phyloP scores from a whole-genome alignment of 495 filamentous ascomycete genomes.

The Penicillium mononematosum region DNA sequence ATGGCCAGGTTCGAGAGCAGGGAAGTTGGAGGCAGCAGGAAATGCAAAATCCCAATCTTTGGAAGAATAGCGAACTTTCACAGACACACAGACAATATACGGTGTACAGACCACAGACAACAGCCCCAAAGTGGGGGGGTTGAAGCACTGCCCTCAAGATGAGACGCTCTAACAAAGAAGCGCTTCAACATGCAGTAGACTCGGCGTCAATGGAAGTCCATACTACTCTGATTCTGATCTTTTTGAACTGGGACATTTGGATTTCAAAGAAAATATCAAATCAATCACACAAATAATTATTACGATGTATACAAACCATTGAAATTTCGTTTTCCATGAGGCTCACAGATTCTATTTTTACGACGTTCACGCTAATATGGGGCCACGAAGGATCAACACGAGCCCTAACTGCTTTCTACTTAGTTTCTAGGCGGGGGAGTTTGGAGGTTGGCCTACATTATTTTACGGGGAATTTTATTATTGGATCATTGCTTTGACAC shows the following conservation, averaged over 20 bases:
- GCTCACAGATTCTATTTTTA: conserved; percentile 9
- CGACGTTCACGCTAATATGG: conserved; percentile 6
- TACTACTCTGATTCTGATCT: not conserved
- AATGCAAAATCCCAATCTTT: not conserved
- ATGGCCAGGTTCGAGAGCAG: not conserved
- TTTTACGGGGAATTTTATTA: conserved; percentile 1
- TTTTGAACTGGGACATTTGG: not conserved
- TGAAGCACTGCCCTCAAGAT: conserved; percentile 10
- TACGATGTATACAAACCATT: not conserved
- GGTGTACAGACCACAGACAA: not conserved
- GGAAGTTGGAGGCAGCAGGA: not conserved
- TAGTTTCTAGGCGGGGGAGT: conserved; percentile 1
- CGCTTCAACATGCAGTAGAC: not conserved
- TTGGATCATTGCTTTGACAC: conserved; percentile 2
- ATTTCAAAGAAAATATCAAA: not conserved
- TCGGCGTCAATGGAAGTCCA: conserved; percentile 3
- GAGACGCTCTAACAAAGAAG: not conserved
- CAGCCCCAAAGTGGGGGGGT: conserved; percentile 7
- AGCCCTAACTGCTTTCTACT: conserved; percentile 16
- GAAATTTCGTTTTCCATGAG: not conserved
- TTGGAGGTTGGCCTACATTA: not conserved
- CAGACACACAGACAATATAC: not conserved
- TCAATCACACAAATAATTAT: not conserved
- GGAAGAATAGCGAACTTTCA: not conserved
- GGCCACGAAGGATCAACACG: conserved; percentile 17